These are phyloP conservation scores for Globisporangium solare DNA, from an alignment of 352 stramenopile species.

Conservation along the genomic window DNA sequence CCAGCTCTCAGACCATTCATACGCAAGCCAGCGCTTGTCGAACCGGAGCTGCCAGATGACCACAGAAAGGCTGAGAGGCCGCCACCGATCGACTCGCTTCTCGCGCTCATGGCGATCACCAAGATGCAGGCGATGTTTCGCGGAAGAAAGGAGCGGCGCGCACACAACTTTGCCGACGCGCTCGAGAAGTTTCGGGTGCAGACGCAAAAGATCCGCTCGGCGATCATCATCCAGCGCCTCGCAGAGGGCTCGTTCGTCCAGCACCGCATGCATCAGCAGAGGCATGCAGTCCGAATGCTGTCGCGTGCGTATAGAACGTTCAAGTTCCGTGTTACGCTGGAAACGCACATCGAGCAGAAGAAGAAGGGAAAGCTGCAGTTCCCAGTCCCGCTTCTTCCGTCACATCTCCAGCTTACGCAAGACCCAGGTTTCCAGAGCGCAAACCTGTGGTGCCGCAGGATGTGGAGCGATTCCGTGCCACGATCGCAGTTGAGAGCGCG, in stretches of 20 bases:
- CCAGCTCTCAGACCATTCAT: too few relatives aligned
- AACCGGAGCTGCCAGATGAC: background rate
- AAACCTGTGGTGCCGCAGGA: background rate
- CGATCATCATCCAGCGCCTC: slow-evolving; percentile 25
- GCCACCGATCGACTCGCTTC: slow-evolving; percentile 15
- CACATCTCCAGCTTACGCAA: background rate
- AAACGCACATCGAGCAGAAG: slow-evolving; percentile 19
- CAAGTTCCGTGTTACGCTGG: slow-evolving; percentile 12
- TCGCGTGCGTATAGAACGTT: slow-evolving; percentile 16
- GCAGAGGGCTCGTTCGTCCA: slow-evolving; percentile 8
- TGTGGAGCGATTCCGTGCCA: slow-evolving; percentile 1
- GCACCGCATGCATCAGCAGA: slow-evolving; percentile 8
- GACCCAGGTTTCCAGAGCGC: background rate
- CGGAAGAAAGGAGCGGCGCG: slow-evolving; percentile 20
- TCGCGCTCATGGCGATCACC: slow-evolving; percentile 20
- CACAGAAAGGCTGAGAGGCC: background rate
- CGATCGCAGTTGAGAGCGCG: too few relatives aligned
- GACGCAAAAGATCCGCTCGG: slow-evolving; percentile 22
- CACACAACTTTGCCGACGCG: slow-evolving; percentile 22
- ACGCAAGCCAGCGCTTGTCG: background rate
- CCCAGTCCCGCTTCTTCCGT: slow-evolving; percentile 1
- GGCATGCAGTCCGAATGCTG: slow-evolving; percentile 5
- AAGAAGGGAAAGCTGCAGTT: slow-evolving; percentile 12
- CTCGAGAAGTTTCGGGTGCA: slow-evolving; percentile 28
- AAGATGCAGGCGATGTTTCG: slow-evolving; percentile 33